Conservation (phyloP, 257 asterid species). For the Prunella vulgaris region DNA sequence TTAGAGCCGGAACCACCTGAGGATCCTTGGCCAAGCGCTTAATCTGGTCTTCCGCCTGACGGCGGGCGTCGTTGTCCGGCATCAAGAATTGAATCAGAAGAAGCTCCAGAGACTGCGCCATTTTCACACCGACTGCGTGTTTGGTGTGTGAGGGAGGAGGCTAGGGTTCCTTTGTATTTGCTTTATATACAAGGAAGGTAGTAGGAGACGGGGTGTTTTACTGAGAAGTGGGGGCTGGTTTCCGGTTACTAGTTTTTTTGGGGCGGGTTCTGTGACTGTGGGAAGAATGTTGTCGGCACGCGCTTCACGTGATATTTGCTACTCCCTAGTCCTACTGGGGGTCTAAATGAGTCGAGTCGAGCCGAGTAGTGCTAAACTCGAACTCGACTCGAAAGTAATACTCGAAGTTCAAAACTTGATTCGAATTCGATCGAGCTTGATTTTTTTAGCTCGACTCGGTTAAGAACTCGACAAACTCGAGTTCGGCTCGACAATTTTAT, state of each 20-base stretch:
- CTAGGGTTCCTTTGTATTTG: slow-evolving; percentile 30
- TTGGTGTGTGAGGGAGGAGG: slow-evolving; percentile 13
- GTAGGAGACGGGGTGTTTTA: slow-evolving; percentile 36
- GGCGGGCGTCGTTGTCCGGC: slow-evolving; percentile 98
- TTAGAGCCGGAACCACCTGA: slow-evolving; percentile 89
- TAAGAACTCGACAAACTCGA: too few relatives aligned
- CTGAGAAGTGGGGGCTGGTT: slow-evolving; percentile 29
- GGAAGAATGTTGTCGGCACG: slow-evolving; percentile 19
- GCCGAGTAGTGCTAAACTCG: too few relatives aligned
- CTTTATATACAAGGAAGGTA: slow-evolving; percentile 25
- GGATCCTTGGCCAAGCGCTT: slow-evolving; percentile 96
- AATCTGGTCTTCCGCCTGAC: slow-evolving; percentile 98
- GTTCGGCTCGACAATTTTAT: too few relatives aligned
- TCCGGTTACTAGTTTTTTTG: not conserved
- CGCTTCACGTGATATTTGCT: too few relatives aligned
- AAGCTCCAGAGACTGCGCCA: slow-evolving; percentile 97
- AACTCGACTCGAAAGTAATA: too few relatives aligned
- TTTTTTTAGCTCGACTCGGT: too few relatives aligned
- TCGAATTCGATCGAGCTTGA: too few relatives aligned
- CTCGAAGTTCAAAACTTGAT: too few relatives aligned
- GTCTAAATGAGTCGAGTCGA: too few relatives aligned
- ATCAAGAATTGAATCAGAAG: slow-evolving; percentile 80
- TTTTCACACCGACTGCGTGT: slow-evolving; percentile 27
- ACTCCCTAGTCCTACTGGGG: too few relatives aligned
- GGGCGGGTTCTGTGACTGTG: slow-evolving; percentile 17